These are phyloP conservation scores for Claviceps pusilla DNA, from an alignment of 2,329 filamentous ascomycete genomes.

Conservation along the genomic window DNA sequence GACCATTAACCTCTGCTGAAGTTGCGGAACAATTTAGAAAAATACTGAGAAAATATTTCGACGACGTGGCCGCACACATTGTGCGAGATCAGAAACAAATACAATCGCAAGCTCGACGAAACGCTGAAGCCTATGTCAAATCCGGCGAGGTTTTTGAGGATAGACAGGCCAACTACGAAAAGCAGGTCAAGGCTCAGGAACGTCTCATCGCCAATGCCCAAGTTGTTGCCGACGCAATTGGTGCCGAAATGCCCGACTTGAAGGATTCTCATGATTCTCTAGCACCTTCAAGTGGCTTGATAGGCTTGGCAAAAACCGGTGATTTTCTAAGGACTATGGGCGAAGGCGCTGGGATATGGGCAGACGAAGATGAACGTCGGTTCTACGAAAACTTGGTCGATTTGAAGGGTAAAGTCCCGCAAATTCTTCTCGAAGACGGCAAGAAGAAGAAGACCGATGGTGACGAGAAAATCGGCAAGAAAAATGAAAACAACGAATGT, in stretches of 20 bases:
- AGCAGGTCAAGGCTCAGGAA: constrained; percentile 81
- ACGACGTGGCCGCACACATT: constrained; percentile 81
- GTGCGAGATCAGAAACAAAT: constrained; percentile 85
- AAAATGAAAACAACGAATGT: constrained; percentile 34
- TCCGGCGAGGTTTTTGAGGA: constrained; percentile 98
- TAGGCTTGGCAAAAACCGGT: constrained; percentile 84
- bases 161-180: constrained; percentile 89
- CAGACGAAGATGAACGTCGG: constrained; percentile 91
- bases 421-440: constrained; percentile 79
- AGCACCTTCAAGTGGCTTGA: constrained; percentile 54
- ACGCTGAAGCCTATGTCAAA: constrained; percentile 95
- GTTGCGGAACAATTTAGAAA: constrained; percentile 75
- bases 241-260: constrained; percentile 84
- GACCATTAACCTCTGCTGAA: constrained; percentile 54
- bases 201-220: constrained; percentile 83
- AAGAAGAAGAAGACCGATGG: constrained; percentile 82
- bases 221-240: constrained; percentile 73
- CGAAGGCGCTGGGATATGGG: constrained; percentile 91
- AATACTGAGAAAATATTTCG: constrained; percentile 74
- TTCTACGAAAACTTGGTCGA: constrained; percentile 97
- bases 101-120: constrained; percentile 72
- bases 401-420: constrained; percentile 86
- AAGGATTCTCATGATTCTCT: constrained; percentile 65
- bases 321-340: constrained; percentile 84
- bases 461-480: constrained; percentile 74